A percentile compares a stretch with the other conserved stretches of the same genome.
Evolutionary conservation across 768 basidiomycete species (phyloP).

Genomic region (Dioszegia crocea): DNA sequence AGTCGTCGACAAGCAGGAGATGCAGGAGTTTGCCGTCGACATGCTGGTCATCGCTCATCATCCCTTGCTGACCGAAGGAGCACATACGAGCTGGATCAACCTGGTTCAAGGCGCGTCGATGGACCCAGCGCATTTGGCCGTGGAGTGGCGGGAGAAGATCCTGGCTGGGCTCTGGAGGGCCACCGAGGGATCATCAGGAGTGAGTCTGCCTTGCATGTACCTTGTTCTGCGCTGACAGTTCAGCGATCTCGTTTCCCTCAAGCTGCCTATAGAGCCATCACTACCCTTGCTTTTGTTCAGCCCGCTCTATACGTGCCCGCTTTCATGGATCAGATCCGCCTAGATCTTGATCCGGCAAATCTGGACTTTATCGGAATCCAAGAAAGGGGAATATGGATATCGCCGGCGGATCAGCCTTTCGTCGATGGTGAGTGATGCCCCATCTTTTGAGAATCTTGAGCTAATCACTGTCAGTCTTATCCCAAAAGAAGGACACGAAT

Average conservation of each 20-base stretch:
- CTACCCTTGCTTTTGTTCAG: conserved; percentile 74
- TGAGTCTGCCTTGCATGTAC: conserved; percentile 4
- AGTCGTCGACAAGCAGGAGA: conserved; percentile 1
- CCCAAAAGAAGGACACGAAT: conserved; percentile 57
- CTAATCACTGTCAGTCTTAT: conserved; percentile 56
- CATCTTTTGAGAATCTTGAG: background rate
- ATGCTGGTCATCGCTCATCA: conserved; percentile 72
- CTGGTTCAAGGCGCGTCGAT: conserved; percentile 64
- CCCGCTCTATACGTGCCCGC: conserved; percentile 65
- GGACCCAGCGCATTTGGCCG: conserved; percentile 65
- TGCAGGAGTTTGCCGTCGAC: conserved; percentile 49
- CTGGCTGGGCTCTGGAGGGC: conserved; percentile 25
- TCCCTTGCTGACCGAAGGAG: conserved; percentile 52
- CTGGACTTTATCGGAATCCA: conserved; percentile 64
- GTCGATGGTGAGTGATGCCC: conserved; percentile 63
- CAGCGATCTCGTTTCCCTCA: conserved; percentile 31
- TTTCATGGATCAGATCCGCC: conserved; percentile 63
- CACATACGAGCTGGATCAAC: conserved; percentile 74
- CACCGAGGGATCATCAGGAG: conserved; percentile 28
- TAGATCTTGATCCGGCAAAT: conserved; percentile 61
- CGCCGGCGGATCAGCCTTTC: conserved; percentile 73
- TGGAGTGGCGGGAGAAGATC: conserved; percentile 33
- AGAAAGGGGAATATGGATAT: conserved; percentile 79
- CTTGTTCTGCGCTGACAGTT: background rate
- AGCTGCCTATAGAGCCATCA: conserved; percentile 69